Base-by-base conservation (phyloP, 1,284 basidiomycete species). In the Trichosporon coremiiforme region DNA sequence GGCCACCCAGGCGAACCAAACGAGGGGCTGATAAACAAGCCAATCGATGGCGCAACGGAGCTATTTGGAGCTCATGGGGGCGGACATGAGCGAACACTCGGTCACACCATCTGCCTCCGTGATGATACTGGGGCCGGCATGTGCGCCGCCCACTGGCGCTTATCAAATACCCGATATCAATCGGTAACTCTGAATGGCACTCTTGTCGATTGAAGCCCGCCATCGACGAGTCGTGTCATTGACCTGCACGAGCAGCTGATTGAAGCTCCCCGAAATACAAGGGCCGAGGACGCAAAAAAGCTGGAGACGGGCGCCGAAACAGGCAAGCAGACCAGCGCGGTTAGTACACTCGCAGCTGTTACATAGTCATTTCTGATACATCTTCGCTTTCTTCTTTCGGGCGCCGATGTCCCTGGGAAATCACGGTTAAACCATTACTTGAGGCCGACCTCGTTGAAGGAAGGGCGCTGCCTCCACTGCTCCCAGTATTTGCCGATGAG, bases 401-500 rank as follows among this genome's bases (percentile, higher is more conserved):
- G 36, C 36, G 15, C 41, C 41, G 17, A 45, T 17, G 13, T 57
- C 9, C 15, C 55, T 31, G 4, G 6, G 12, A 29, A 57, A 13
- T 33, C 55, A 15, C 55, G 55, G 25, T 4, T 60, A 17, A 10
- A 38, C 29, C 41, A 17, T 66, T 75, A 80, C 69, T 78, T 76
- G 53, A 81, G 75, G 50, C 73, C 74, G 68, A 76, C 76, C 22
- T 75, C 70, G 71, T 75, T 77, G 78, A 80, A 82, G 57, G 75
- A 77, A 20, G 76, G 74, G 45, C 80, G 68, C 60, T 70, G 66
- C 65, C 73, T 69, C 79, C 80, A 81, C 4, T 75, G 71, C 50
- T 81, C 79, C 78, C 80, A 83, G 77, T 82, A 83, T 36, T 75
- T 75, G 50, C 69, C 73, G 65, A 83, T 73, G 55, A 75, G 73